phyloP scores from a whole-genome alignment of 2,329 filamentous ascomycete genomes.

The Xylariaceae sp. region DNA sequence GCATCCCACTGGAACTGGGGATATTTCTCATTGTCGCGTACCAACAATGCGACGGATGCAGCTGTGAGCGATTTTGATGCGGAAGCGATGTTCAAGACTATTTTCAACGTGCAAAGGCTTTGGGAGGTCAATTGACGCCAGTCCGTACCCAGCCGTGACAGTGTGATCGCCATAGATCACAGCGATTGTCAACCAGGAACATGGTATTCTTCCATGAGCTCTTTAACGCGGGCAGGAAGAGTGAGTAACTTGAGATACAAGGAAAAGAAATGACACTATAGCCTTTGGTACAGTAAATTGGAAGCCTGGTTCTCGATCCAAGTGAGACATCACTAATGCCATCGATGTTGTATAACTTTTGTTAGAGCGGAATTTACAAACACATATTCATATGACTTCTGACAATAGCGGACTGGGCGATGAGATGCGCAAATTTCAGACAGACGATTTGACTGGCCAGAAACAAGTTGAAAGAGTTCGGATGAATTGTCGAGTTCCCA shows the following conservation, averaged over 20 bases:
- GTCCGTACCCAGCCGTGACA: conserved; percentile 21
- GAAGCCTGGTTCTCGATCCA: no score
- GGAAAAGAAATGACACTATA: no score
- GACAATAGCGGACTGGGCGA: no score
- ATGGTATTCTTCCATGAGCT: conserved; percentile 21
- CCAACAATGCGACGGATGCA: conserved; percentile 25
- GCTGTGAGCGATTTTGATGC: conserved; percentile 28
- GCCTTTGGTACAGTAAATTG: no score
- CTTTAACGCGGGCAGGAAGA: conserved; percentile 13
- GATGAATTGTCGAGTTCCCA: no score
- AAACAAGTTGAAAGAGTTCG: no score
- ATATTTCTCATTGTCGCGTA: conserved; percentile 27
- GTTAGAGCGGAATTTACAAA: no score
- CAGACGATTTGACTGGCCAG: no score
- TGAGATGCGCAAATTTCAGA: no score
- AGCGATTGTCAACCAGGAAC: conserved; percentile 21
- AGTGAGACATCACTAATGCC: no score
- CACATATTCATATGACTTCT: no score
- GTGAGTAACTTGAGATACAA: conserved; percentile 10
- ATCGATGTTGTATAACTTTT: no score
- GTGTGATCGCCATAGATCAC: conserved; percentile 17
- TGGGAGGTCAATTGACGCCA: conserved; percentile 24
- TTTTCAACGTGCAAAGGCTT: conserved; percentile 25
- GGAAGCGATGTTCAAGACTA: conserved; percentile 28
- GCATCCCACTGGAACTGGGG: conserved; percentile 29